phyloP scores from a whole-genome alignment of 257 asterid genomes.

The Parsonsia alboflavescens region DNA sequence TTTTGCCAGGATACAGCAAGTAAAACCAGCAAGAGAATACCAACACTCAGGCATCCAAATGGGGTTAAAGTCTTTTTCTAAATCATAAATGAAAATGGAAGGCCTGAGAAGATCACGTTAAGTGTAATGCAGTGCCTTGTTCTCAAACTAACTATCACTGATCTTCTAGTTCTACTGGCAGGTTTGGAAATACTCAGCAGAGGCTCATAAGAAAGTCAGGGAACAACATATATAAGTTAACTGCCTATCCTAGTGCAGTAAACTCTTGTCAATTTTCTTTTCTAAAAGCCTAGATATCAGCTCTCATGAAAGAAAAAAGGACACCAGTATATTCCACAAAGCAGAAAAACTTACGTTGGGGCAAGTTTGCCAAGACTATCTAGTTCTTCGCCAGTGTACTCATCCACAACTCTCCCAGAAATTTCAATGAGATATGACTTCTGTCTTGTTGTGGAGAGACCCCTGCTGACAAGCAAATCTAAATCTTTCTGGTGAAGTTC shows the following conservation, averaged over 20 bases:
- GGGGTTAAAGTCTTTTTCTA: not conserved
- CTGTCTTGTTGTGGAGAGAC: constrained; percentile 59
- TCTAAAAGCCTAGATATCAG: not conserved
- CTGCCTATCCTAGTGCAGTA: not conserved
- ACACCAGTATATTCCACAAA: not conserved
- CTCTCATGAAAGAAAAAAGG: not conserved
- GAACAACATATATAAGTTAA: not conserved
- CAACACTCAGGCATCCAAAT: not conserved
- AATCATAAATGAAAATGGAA: not conserved
- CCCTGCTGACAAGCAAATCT: constrained; percentile 72
- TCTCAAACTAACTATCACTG: not conserved
- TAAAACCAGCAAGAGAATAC: not conserved
- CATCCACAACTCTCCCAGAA: constrained; percentile 76
- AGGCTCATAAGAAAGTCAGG: not conserved
- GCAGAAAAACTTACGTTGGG: constrained; percentile 66
- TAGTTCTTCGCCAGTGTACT: constrained; percentile 74
- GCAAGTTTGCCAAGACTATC: constrained; percentile 94
- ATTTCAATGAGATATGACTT: constrained; percentile 68
- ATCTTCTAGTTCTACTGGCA: not conserved
- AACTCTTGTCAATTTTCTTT: not conserved
- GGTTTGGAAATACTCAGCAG: not conserved
- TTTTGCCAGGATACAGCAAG: not conserved
- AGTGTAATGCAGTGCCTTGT: not conserved
- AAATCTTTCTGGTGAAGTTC: constrained; percentile 85
- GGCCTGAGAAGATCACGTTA: not conserved